A percentile compares a stretch with the other conserved stretches of the same genome.
Conservation (phyloP, 108 stramenopile species). For the Chaetoceros tenuissimus region DNA sequence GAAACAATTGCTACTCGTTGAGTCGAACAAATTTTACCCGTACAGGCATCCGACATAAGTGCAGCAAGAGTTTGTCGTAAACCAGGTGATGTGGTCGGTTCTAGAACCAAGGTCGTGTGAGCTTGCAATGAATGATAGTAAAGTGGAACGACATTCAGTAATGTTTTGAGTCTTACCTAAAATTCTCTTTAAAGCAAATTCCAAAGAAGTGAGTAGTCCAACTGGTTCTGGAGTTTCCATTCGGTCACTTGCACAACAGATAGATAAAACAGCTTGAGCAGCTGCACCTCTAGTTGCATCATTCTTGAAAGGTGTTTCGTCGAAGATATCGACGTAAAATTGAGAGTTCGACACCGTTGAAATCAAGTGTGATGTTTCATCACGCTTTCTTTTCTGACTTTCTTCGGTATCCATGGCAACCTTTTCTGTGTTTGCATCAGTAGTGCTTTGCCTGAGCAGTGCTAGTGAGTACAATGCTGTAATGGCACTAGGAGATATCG, state of each 20-base stretch:
- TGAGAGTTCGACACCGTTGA: constrained; percentile 27
- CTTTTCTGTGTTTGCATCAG: constrained; percentile 15
- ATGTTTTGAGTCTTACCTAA: constrained; percentile 23
- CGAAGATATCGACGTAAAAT: constrained; percentile 68
- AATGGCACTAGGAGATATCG: constrained; percentile 68
- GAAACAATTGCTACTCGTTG: constrained; percentile 71
- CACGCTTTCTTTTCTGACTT: no score
- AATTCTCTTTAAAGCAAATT: constrained; percentile 65
- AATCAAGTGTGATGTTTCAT: not conserved
- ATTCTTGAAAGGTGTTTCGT: constrained; percentile 29
- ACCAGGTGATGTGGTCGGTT: constrained; percentile 44
- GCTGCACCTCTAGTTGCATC: constrained; percentile 77
- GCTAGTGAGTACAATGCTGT: constrained; percentile 68
- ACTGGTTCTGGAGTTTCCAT: constrained; percentile 24
- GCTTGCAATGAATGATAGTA: not conserved
- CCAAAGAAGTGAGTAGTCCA: constrained; percentile 62
- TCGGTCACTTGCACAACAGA: constrained; percentile 76
- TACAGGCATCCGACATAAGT: constrained; percentile 82
- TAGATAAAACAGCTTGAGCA: constrained; percentile 70
- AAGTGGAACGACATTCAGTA: not conserved
- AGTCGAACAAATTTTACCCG: constrained; percentile 77
- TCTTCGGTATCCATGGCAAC: not conserved
- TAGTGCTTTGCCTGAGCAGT: constrained; percentile 64
- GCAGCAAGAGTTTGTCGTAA: constrained; percentile 65
- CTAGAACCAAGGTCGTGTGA: constrained; percentile 10